A percentile compares a stretch with the other conserved stretches of the same genome.
Evolutionary conservation across 2,329 filamentous ascomycete species (phyloP).

Genomic region (Colletotrichum salicis): DNA sequence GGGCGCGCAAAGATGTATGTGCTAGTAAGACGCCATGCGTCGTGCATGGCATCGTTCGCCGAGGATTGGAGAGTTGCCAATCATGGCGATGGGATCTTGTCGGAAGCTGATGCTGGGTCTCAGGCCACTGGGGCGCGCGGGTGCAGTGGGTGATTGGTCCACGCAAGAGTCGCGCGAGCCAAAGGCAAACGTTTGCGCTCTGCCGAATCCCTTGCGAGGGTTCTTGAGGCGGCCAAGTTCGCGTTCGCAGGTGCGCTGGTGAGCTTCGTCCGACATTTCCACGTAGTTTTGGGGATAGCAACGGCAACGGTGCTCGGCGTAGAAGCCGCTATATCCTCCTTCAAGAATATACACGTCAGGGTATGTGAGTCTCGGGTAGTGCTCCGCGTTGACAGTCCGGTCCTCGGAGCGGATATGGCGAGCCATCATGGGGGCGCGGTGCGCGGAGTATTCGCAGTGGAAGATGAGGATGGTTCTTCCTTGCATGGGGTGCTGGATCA

Average conservation of each 20-base stretch:
- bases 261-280: slow-evolving; percentile 93
- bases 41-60: slow-evolving; percentile 65
- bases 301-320: slow-evolving; percentile 77
- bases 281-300: slow-evolving; percentile 97
- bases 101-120: slow-evolving; percentile 45
- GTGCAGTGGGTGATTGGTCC: slow-evolving; percentile 70
- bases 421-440: slow-evolving; percentile 95
- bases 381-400: slow-evolving; percentile 83
- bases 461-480: slow-evolving; percentile 86
- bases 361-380: slow-evolving; percentile 90
- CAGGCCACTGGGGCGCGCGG: slow-evolving; percentile 49
- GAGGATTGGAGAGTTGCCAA: slow-evolving; percentile 55
- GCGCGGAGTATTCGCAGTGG: slow-evolving; percentile 98
- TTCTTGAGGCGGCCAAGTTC: slow-evolving; percentile 94
- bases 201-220: slow-evolving; percentile 80
- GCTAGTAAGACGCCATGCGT: slow-evolving; percentile 73
- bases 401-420: slow-evolving; percentile 92
- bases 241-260: slow-evolving; percentile 91
- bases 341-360: slow-evolving; percentile 98
- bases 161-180: slow-evolving; percentile 73
- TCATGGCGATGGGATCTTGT: slow-evolving; percentile 54
- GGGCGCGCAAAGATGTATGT: slow-evolving; percentile 5
- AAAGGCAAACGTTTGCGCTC: slow-evolving; percentile 95
- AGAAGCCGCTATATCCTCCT: slow-evolving; percentile 96
- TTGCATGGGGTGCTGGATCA: slow-evolving; percentile 76